Base-by-base conservation (phyloP, 768 basidiomycete genomes). In the Leccinum variicolor region DNA sequence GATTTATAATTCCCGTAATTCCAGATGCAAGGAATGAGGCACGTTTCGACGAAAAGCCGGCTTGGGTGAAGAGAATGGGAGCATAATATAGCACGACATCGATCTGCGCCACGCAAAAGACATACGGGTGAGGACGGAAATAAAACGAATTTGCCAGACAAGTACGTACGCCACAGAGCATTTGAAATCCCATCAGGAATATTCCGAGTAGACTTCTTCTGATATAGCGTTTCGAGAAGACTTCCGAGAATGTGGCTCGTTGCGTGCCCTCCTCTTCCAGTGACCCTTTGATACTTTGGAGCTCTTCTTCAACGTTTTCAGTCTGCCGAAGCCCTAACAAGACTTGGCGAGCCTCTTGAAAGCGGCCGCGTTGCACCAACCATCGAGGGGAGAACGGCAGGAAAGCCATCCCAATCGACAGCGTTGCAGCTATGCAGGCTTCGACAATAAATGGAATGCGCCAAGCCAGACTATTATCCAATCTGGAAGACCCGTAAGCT, bases 1-100 rank as follows among this genome's bases (percentile, higher is more conserved):
- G 58, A 57, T 76, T 77, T 34, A 80, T 61, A 41, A 83, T 69
- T 29, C 80, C 82, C 1, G 78, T 77, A 13, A 82, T 71, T 4
- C 80, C 82, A 1, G 80, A 80, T 0, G 79, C 80, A 33, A 82
- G 71, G 68, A 83, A 81, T 3, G 78, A 74, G 3, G 80, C 75
- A n/a, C 75, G 73, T n/a, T 69, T 67, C 3, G 73, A 73, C 13
- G 75, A 74, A n/a, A 82, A 74, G n/a, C 82, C 79, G 1, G 79
- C 79, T 60, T 82, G 81, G 3, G 74, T 65, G 60, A 83, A 83
- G 13, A 81, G 69, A 9, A 77, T 71, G 0, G 81, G 81, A 0
- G 79, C 80, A 54, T 78, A 79, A 64, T 78, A 66, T 14, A 61
- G 50, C 21, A 71, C 67, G 1, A 57, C 66, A 62, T 71, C 67